Evolutionary conservation across 768 basidiomycete genomes (phyloP), one percentile per base, ranked within the genome.

Genomic region (Sporobolomyces pararoseus): DNA sequence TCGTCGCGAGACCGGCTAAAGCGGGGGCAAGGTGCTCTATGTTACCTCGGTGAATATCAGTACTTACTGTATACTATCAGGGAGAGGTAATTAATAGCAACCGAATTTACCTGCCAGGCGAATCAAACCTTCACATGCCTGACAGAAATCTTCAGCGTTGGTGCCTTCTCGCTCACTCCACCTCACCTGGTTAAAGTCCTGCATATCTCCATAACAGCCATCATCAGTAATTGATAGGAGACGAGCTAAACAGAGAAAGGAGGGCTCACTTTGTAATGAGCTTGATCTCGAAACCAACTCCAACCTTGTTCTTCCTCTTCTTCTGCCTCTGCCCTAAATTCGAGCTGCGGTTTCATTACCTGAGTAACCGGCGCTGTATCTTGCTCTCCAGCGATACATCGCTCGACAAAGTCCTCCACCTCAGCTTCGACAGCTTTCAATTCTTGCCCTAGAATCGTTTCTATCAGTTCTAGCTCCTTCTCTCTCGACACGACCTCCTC

Each of bases 1-100:
- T 44, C 1, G 53, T 46, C 23, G 60, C 62, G 0, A 68, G 35
- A 1, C 59, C 44, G 0, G 66, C 52, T 1, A 61, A 37, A 0
- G 52, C 60, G 0, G 66, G 66, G 0, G 53, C 52, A 19, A 68
- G 32, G 7, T 49, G 52, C 7, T 63, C 66, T 68, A 42, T 42
- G 60, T 23, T 47, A 12, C 46, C 46, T 7, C 10, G 7, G 46
- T 47, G 12, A 13, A 7, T 47, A 42, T 47, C 46, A 47, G 46
- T 23, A 9, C 39, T 9, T 9, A 42, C 39, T 9, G 39, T 42
- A 42, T 9, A 17, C 9, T 9, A 17, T 9, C 39, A 17, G 39
- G 9, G 39, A 42, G 39, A 42, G 39, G 10, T 42, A 17, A 17
- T 23, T 12, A 27, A 2, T 23, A 54, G n/a, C n/a, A n/a, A n/a